Percentiles rank a stretch among this genome's conserved stretches.
Evolutionary conservation across 1,284 basidiomycete species (phyloP).

Genomic region (Ganoderma resinaceum): DNA sequence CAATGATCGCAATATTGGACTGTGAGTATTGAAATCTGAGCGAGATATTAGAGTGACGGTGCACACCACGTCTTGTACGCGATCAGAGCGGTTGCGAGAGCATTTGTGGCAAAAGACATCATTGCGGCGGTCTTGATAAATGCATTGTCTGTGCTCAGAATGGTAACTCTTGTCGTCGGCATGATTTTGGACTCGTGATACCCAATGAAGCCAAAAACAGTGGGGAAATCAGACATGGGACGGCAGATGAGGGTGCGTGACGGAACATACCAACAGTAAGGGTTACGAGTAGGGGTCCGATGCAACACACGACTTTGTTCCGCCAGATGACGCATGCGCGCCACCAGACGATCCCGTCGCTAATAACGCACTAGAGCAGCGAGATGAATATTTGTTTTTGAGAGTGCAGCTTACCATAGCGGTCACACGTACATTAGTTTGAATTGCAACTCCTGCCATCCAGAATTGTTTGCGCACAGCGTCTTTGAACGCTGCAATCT

Average conservation of each 20-base stretch:
- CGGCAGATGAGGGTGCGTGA: too few species aligned
- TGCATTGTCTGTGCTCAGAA: background rate
- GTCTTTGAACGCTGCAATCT: background rate
- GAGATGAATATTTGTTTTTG: too few species aligned
- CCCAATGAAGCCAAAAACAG: background rate
- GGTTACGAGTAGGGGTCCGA: background rate
- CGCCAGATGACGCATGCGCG: background rate
- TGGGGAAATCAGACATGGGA: background rate
- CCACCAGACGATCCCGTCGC: background rate
- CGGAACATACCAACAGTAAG: background rate
- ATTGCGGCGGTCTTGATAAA: background rate
- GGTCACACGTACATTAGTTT: background rate
- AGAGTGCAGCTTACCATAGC: too few species aligned
- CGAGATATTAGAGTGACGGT: too few species aligned
- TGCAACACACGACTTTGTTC: background rate
- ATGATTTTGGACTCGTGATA: background rate
- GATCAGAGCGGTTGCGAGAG: background rate
- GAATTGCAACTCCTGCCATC: background rate
- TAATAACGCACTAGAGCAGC: background rate
- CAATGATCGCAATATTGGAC: background rate
- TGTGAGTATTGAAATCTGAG: background rate
- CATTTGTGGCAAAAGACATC: slow-evolving; percentile 3
- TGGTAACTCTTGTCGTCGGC: background rate
- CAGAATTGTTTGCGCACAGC: background rate
- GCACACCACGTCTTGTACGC: slow-evolving; percentile 9